phyloP scores from a whole-genome alignment of 768 basidiomycete species.

The Phlegmacium glaucopus region DNA sequence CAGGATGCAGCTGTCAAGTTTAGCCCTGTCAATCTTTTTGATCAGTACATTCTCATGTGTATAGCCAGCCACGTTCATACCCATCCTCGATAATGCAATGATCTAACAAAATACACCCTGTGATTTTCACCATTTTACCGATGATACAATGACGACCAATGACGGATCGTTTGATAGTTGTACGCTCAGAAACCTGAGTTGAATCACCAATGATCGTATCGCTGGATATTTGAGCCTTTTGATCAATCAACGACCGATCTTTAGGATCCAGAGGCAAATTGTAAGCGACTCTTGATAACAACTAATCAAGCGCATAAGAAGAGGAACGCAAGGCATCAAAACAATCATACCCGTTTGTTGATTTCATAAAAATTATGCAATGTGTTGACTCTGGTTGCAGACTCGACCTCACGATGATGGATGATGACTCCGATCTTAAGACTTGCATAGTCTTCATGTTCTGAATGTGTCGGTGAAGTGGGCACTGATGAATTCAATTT shows the following conservation, averaged over 20 bases:
- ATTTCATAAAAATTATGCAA: conserved; percentile 74
- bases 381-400: conserved; percentile 72
- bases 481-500: conserved; percentile 18
- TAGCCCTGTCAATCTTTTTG: conserved; percentile 45
- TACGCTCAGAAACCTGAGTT: conserved; percentile 76
- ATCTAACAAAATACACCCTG: conserved; percentile 81
- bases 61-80: conserved; percentile 37
- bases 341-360: conserved; percentile 64
- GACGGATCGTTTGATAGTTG: conserved; percentile 75
- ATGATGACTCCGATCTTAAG: conserved; percentile 65
- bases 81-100: conserved; percentile 88
- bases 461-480: conserved; percentile 42
- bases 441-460: conserved; percentile 34
- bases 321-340: not conserved
- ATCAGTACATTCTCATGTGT: not conserved
- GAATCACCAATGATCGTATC: conserved; percentile 84
- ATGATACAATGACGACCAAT: conserved; percentile 83
- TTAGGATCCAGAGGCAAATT: conserved; percentile 57
- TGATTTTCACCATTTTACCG: conserved; percentile 80
- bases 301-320: conserved; percentile 29
- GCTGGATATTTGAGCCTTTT: conserved; percentile 77
- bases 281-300: conserved; percentile 50
- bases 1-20: conserved; percentile 72
- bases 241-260: conserved; percentile 67
- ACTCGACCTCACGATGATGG: conserved; percentile 49